Evolutionary conservation across 2,329 filamentous ascomycete genomes (phyloP), one percentile per base, ranked within the genome.

Genomic region (Colletotrichum godetiae): DNA sequence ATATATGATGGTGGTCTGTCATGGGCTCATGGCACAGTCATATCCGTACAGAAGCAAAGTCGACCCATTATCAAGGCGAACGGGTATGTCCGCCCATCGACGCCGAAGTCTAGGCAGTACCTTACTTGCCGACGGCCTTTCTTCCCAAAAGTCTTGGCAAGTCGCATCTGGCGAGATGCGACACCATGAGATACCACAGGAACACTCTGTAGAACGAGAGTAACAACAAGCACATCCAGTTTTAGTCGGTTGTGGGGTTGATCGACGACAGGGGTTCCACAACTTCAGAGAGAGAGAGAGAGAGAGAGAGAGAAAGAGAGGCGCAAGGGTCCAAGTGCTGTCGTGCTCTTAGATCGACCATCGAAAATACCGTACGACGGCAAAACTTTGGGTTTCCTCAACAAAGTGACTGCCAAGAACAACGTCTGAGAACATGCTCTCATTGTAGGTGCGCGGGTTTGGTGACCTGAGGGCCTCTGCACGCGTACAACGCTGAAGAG

Each of bases 371-470:
- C 62, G 37, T 37, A 42, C 22, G 31, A 64, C 22, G 53, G 37
- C 31, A 61, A 62, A 68, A 68, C 58, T 55, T 8, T 37, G 55
- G 31, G 66, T 56, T 56, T 46, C 24, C 55, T 68, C 57, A 68
- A 49, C 49, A 56, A 19, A 42, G 15, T 24, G 27, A 29, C 27
- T 29, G 15, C 35, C 46, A 49, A 60, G 56, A 61, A 67, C 55
- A 49, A 37, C n/a, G 59, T 69, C 59, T 69, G 59, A 57, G 59
- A 67, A 59, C 27, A 29, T 24, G 31, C n/a, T 24, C 52, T 19
- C 52, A 13, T 19, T 55, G 12, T 55, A 53, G 8, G 13, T 64
- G 24, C 31, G 19, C 27, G 27, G 12, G 13, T 53, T 27, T 37
- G 6, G 35, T 52, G 29, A 53, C 22, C 4, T 4, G 33, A 33